Conservation (phyloP, 176 grass and related monocot species). For the Triticum dicoccoides region DNA sequence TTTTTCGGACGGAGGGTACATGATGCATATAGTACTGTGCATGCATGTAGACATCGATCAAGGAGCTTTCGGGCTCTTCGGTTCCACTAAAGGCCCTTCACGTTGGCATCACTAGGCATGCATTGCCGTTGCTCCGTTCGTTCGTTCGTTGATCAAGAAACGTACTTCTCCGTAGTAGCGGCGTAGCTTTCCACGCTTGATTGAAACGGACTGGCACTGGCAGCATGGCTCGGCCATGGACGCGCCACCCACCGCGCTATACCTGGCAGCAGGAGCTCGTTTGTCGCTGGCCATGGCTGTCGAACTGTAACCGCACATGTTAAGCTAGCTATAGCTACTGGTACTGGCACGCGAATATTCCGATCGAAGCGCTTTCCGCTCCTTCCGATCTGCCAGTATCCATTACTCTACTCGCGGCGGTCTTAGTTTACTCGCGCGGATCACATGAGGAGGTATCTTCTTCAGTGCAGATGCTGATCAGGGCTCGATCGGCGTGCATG, state of each 20-base stretch:
- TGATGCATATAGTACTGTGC: too few relatives aligned
- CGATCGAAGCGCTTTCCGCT: not conserved
- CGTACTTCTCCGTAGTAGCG: not conserved
- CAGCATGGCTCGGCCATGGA: not conserved
- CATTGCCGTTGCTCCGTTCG: not conserved
- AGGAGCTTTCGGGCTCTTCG: not conserved
- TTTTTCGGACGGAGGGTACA: too few relatives aligned
- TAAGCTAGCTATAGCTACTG: not conserved
- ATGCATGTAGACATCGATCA: not conserved
- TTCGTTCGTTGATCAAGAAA: not conserved
- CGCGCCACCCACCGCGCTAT: not conserved
- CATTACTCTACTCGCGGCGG: not conserved
- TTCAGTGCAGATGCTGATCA: not conserved
- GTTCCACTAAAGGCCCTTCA: not conserved
- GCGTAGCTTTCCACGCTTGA: slow-evolving; percentile 16
- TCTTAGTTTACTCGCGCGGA: slow-evolving; percentile 38
- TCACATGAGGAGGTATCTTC: slow-evolving; percentile 5
- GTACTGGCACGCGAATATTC: not conserved
- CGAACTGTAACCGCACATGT: not conserved
- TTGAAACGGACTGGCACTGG: not conserved
- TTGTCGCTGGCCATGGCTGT: not conserved
- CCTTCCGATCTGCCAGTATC: not conserved
- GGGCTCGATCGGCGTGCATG: slow-evolving; percentile 4
- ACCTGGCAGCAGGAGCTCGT: not conserved
- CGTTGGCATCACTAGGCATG: not conserved